Evolutionary conservation across 352 stramenopile genomes (phyloP), one percentile per base, ranked within the genome.

Genomic region (Lagenidium giganteum): DNA sequence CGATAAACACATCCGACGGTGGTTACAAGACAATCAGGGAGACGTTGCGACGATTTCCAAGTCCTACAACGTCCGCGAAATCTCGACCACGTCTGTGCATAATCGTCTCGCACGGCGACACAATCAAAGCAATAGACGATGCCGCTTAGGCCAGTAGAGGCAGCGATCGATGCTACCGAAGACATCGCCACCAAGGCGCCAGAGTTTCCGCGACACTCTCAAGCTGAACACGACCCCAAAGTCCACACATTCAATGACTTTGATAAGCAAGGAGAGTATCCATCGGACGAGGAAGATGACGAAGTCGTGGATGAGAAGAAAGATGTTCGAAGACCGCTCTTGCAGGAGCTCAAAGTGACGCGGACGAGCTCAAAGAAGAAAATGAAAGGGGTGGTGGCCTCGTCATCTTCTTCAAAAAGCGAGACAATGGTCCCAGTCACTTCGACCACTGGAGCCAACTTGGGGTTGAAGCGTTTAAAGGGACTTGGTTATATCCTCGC

Each of bases 401-500:
- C 36, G 9, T 29, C 9, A 11, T 4, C 23, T 35, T 21, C 27
- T 7, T 9, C 13, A 4, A 12, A 5, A 17, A 54, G 33, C 39
- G 40, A 22, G 18, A 57, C 36, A n/a, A 52, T 58, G 36, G 50
- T 58, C 6, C 42, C 42, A 0, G 42, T 58, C 14, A 51, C 37
- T 9, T 39, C 42, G 8, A 16, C 37, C 3, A 23, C 33, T 9
- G 23, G 13, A 3, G 43, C 17, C 1, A 56, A 49, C 18, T 50
- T 37, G 7, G n/a, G n/a, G n/a, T 22, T 56, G 29, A 61, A 63
- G 22, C 51, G 61, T 14, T 38, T 61, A 13, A 47, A 55, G 27
- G 69, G 53, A 0, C 58, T 87, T 12, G 52, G 52, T 4, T 77
- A 64, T 33, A 75, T 87, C 29, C 60, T 69, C 0, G 61, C 77